Evolutionary conservation across 441 rosid genomes (phyloP), one percentile per base, ranked within the genome.

Genomic region (Mallotus repandus): DNA sequence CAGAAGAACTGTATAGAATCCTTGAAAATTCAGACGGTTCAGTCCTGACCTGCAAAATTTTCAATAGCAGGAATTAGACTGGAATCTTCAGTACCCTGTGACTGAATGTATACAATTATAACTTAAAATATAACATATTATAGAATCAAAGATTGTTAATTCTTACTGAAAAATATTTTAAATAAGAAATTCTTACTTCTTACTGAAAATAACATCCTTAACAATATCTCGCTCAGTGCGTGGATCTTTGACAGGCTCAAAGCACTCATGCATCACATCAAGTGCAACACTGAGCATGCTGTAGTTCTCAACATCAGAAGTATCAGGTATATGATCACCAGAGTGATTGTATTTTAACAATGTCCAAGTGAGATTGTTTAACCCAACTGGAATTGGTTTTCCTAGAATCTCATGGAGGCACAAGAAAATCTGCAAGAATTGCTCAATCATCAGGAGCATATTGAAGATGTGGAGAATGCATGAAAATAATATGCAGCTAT

Each of bases 251-350:
- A 92, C 81, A 19, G 86, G 86, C 82, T 94, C 90, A 25, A 94
- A 94, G 78, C 96, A 89, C 79, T 94, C 97, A 38, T 89, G 99
- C 93, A 94, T 86, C 69, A 92, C 88, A 18, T 77, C 86, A 74
- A 89, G 84, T 15, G 98, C 96, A 71, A 92, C 77, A 77, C 69
- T 84, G 46, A 92, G 90, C 84, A 78, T 92, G 84, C 87, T 81
- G 71, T 86, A 79, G 76, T 64, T 84, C 79, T 87, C 89, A 25
- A 77, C 56, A 61, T 83, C 79, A 55, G 64, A 63, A 72, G 74
- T 77, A 32, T 72, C 80, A 78, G 48, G 76, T 29, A 29, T 29
- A 29, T 19, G 50, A 63, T n/a, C 59, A 59, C 84, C 84, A 9
- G 63, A 65, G 61, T 75, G 76, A 58, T 49, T 56, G 69, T 83